Evolutionary conservation across 345 rosid species (phyloP), one percentile per base, ranked within the genome.

Genomic region (Chamaenerion angustifolium): DNA sequence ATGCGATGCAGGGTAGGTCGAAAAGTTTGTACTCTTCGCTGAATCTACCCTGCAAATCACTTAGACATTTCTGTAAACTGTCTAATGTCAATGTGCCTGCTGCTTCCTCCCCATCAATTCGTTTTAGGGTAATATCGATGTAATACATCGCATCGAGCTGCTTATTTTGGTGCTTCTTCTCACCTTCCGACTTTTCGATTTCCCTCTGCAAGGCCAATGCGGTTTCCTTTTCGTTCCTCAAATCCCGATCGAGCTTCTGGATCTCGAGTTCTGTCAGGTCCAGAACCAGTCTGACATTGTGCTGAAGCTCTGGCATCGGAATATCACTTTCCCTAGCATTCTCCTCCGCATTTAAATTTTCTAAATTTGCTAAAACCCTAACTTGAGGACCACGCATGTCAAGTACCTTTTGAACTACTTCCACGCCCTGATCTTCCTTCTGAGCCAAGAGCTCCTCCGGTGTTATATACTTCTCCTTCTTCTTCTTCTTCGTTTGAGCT

Each of bases 311-410:
- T 0, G 97, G 92, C 94, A 86, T 83, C 0, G 94, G 94, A 67
- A 90, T 75, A 76, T 90, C 84, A 50, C 63, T 74, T 54, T 71
- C 98, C 71, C 77, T 81, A 1, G 92, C 94, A 62, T 86, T 74
- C 66, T 83, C 94, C 57, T 86, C 95, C 1, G 95, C 95, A 67
- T 86, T 83, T 54, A 90, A 60, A 64, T 85, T 83, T 67, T 86
- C 98, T 74, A 90, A 71, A 65, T 81, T 86, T 9, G 88, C 74
- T 81, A 90, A 71, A 61, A 90, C 76, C 61, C 94, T 66, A 54
- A 77, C 86, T 37, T 86, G 94, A 2, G 92, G 94, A 16, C 98
- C 95, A 46, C 95, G 77, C 98, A 86, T 86, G 62, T 90, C 98
- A 48, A 86, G 72, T 64, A 90, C 92, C 65, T 81, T 85, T 69